Percentiles rank a stretch among this genome's conserved stretches.
These are phyloP conservation scores for Castanea mollissima DNA, from an alignment of 306 rosid species.

Conservation along the genomic window DNA sequence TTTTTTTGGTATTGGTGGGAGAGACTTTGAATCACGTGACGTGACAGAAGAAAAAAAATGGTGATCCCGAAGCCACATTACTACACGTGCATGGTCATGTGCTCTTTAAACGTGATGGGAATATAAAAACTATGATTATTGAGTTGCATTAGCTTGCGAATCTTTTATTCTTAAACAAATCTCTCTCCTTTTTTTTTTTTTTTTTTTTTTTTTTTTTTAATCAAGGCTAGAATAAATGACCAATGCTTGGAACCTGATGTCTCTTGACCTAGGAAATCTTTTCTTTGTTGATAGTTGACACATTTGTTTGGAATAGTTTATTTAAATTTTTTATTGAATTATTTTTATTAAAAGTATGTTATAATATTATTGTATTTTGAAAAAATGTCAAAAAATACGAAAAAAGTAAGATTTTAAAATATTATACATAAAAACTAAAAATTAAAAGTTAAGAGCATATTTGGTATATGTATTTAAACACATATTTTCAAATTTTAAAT, in stretches of 20 bases:
- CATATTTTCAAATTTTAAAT: too few species aligned
- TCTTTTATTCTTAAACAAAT: background rate
- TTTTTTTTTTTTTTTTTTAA: background rate
- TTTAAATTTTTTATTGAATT: too few species aligned
- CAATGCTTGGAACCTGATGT: background rate
- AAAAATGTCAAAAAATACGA: fast-evolving
- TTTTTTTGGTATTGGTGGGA: constrained; percentile 9
- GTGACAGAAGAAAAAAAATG: background rate
- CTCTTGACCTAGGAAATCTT: background rate
- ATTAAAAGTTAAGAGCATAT: too few species aligned
- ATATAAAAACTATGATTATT: background rate
- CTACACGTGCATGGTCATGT: constrained; percentile 35
- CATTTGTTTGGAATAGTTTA: fast-evolving
- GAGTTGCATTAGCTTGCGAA: background rate
- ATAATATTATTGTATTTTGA: fast-evolving
- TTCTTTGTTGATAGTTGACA: background rate
- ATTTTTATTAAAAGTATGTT: fast-evolving
- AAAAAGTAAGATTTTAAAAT: too few species aligned
- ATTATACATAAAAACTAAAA: too few species aligned
- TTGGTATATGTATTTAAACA: too few species aligned
- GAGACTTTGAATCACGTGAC: constrained; percentile 30
- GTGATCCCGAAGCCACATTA: constrained; percentile 32
- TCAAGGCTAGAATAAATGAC: background rate
- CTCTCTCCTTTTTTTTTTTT: too few species aligned
- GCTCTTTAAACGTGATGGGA: constrained; percentile 1